Evolutionary conservation across 768 basidiomycete genomes (phyloP).

Genomic region (Auricularia sp.): DNA sequence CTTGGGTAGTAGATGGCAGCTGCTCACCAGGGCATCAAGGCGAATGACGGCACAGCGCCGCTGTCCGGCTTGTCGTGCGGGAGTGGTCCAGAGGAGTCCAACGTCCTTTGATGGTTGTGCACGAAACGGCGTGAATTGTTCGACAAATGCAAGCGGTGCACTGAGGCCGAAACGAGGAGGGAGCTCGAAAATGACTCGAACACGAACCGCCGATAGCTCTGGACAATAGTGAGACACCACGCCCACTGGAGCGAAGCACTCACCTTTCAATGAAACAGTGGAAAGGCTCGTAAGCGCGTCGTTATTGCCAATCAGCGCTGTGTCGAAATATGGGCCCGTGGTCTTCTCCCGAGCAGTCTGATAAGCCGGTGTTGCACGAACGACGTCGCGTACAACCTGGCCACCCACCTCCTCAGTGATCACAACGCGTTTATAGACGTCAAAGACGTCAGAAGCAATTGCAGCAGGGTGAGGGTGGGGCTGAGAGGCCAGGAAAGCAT

Average conservation of each 20-base stretch:
- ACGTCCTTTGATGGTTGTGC: neutral
- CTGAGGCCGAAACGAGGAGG: neutral
- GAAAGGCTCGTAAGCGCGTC: neutral
- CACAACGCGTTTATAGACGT: neutral
- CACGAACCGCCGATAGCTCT: constrained; percentile 8
- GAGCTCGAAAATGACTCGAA: constrained; percentile 9
- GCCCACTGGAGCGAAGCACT: too few relatives aligned
- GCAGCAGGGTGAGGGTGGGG: neutral
- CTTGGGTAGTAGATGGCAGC: neutral
- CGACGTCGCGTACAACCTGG: neutral
- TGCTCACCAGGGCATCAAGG: neutral
- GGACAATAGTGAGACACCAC: neutral
- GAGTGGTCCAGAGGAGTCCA: neutral
- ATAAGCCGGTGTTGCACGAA: constrained; percentile 9
- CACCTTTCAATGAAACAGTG: neutral
- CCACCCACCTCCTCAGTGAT: neutral
- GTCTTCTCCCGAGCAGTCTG: neutral
- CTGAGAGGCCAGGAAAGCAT: neutral
- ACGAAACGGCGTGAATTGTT: constrained; percentile 16
- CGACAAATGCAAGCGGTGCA: constrained; percentile 16
- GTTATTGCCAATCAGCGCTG: constrained; percentile 4
- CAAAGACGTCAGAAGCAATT: neutral
- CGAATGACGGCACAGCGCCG: neutral
- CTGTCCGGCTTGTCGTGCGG: neutral
- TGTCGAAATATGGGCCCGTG: constrained; percentile 6